Evolutionary conservation across 2,329 filamentous ascomycete species (phyloP), one percentile per base, ranked within the genome.

Genomic region (Nemania abortiva): DNA sequence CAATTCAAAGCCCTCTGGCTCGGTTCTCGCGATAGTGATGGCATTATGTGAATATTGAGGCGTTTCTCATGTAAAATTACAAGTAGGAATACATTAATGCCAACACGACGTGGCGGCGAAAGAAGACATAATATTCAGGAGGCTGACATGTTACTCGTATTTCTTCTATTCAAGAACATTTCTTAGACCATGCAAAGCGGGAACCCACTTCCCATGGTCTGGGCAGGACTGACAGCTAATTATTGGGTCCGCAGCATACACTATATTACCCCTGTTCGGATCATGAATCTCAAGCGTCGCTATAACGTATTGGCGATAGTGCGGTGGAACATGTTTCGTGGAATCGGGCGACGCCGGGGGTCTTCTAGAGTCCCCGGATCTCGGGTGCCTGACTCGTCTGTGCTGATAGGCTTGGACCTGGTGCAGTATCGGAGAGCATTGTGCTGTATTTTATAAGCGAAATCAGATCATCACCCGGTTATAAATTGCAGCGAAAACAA

Each of bases 1-100:
- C 73, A 74, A 27, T 65, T 63, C 37, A 70, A 54, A 34, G 64
- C 71, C 59, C 70, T 65, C 56, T 70, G 71, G 53, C 74, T 75
- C 3, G 71, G 72, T 56, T 74, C 73, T 49, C 74, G 60, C 7
- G 66, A 57, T 20, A 75, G 52, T 6, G 65, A 61, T 6, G 65
- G 63, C 72, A 74, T 75, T 61, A 24, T 63, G 58, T 11, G 20
- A 34, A 53, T 22, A 55, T 22, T 27, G 42, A 34, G 45, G 45
- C 27, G 55, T 64, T 34, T 20, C 49, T 18, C 13, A 13, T 42
- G 13, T 18, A n/a, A 47, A 47, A 24, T 2, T 18, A 37, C 34
- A 34, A 2, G 13, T 49, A 55, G 37, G 39, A 29, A 42, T 27
- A 42, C 15, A n/a, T 27, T 31, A 10, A 53, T 45, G 55, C n/a